A percentile compares a stretch with the other conserved stretches of the same genome.
Evolutionary conservation across 345 rosid genomes (phyloP).

Genomic region (Populus simonii): DNA sequence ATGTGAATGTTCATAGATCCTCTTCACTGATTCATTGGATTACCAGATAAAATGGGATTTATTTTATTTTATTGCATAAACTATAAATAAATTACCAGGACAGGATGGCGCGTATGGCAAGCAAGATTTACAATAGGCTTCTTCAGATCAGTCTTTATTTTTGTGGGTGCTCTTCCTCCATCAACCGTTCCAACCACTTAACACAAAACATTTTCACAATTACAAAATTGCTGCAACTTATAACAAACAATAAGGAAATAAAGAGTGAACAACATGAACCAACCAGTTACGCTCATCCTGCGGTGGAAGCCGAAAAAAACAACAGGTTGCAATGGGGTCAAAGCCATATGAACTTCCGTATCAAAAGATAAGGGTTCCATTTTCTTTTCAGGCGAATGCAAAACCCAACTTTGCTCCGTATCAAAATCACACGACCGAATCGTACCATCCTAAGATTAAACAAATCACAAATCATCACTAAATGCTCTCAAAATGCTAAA

Average conservation of each 20-base stretch:
- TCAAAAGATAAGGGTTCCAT: conserved; percentile 67
- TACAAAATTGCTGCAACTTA: not conserved
- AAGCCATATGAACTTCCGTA: conserved; percentile 90
- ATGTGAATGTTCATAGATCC: too few species aligned
- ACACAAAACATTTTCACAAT: conserved; percentile 21
- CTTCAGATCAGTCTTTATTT: conserved; percentile 93
- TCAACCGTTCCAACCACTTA: conserved; percentile 97
- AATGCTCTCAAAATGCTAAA: not conserved
- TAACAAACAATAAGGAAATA: not conserved
- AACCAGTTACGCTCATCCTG: conserved; percentile 97
- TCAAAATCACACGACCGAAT: conserved; percentile 93
- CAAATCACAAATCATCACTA: not conserved
- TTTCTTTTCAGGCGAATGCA: conserved; percentile 94
- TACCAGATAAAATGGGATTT: not conserved
- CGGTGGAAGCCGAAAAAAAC: conserved; percentile 91
- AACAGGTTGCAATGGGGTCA: conserved; percentile 92
- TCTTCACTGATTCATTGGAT: not conserved
- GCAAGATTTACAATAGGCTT: conserved; percentile 91
- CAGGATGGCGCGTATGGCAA: conserved; percentile 98
- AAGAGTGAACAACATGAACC: conserved; percentile 7
- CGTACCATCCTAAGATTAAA: conserved; percentile 72
- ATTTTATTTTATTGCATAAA: conserved; percentile 1
- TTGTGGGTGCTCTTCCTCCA: conserved; percentile 92
- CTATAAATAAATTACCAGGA: conserved; percentile 54
- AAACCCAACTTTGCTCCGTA: conserved; percentile 82